phyloP scores from a whole-genome alignment of 345 rosid genomes.

The Brassica juncea region DNA sequence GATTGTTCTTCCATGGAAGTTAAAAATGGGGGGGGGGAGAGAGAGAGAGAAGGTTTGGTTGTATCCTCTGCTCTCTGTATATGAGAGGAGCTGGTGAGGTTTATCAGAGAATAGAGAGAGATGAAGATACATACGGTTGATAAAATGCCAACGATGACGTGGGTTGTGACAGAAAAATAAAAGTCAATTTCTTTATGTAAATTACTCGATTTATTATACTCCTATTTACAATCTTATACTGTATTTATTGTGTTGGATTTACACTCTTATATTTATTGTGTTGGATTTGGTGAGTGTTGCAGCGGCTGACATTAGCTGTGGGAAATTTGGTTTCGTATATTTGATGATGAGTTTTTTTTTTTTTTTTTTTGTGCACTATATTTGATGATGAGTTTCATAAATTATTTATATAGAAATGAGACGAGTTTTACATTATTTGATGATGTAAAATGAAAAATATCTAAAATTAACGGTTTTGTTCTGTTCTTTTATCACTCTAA shows the following conservation, averaged over 20 bases:
- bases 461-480: background rate
- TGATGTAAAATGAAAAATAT: background rate
- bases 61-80: background rate
- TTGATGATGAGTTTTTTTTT: background rate
- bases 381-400: background rate
- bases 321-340: too few relatives aligned
- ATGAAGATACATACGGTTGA: constrained; percentile 9
- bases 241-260: background rate
- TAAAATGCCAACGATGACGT: constrained; percentile 24
- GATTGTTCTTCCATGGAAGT: constrained; percentile 38
- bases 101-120: constrained; percentile 23
- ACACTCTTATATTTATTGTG: background rate
- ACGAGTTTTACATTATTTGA: background rate
- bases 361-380: too few relatives aligned
- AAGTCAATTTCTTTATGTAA: background rate
- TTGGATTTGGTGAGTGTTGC: background rate
- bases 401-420: background rate
- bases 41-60: constrained; percentile 24
- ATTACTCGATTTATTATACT: background rate
- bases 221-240: too few relatives aligned
- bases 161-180: constrained; percentile 1
- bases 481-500: background rate
- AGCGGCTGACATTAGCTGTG: background rate
- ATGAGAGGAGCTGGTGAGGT: constrained; percentile 32
- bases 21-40: background rate